Evolutionary conservation across 2,329 filamentous ascomycete species (phyloP), one percentile per base, ranked within the genome.

Genomic region (Alternaria sp.): DNA sequence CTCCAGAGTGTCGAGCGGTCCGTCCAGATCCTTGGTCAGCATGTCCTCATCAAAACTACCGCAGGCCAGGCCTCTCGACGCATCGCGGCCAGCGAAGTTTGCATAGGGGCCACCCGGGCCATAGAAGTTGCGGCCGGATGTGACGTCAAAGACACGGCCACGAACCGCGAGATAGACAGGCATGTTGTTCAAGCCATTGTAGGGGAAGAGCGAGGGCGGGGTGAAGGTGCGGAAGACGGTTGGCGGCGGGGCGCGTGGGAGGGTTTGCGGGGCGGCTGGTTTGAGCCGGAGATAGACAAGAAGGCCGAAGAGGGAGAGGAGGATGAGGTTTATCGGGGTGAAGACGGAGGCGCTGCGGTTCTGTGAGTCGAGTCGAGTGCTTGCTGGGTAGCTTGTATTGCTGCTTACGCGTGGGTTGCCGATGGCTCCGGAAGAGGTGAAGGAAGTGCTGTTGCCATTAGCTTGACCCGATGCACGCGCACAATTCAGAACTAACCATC

Each of bases 11-110:
- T 97, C 93, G 64, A 97, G 82, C 45, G 93, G 92, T 0, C 88
- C 94, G 59, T 95, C 88, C 57, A 98, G 81, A 78, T 97, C 91
- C 83, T 94, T 89, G 18, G 95, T 98, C 81, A 98, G 82, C 93
- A 98, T 97, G 7, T 94, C 91, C 83, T 92, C 88, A 77, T 97
- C 95, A 79, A 99, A 98, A 82, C 92, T 97, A 60, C 94, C 92
- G 79, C 88, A 92, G 1, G 95, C 94, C 62, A 99, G 82, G 1
- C 95, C 95, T 54, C 94, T 86, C 66, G 88, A 93, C 20, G 95
- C 95, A 80, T 99, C 95, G 40, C 94, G 85, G 0, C 95, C 95
- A 0, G 95, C 95, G 76, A 99, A 99, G 82, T 98, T 98, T 79
- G 90, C 90, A 79, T 99, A 99, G 2, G 94, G 93, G 0, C 94